These are phyloP conservation scores for Nyssa sinensis DNA, from an alignment of 148 eudicot species.

Conservation along the genomic window DNA sequence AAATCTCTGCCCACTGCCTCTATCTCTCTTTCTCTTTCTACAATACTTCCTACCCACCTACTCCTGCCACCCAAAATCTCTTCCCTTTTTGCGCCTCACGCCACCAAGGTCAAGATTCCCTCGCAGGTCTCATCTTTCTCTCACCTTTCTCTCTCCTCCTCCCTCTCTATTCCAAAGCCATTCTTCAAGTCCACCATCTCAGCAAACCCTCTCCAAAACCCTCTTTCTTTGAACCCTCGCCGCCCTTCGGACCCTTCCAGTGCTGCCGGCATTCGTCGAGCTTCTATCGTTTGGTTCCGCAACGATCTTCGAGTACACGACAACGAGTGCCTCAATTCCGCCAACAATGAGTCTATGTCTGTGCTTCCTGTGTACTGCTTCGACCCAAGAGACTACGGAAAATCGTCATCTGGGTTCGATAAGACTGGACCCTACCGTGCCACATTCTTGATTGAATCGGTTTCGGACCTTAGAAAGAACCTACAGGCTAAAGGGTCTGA, in stretches of 20 bases:
- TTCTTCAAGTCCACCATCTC: conserved; percentile 22
- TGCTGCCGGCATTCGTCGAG: conserved; percentile 61
- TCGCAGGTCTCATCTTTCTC: conserved; percentile 54
- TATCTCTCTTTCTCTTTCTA: conserved; percentile 68
- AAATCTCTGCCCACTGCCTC: conserved; percentile 46
- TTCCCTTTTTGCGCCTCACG: conserved; percentile 27
- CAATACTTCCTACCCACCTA: conserved; percentile 56
- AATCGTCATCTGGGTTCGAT: conserved; percentile 83
- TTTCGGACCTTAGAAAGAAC: conserved; percentile 65
- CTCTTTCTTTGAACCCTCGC: conserved; percentile 52
- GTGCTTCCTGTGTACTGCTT: conserved; percentile 87
- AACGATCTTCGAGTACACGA: conserved; percentile 51
- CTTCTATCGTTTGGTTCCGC: conserved; percentile 82
- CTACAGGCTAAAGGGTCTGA: conserved; percentile 80
- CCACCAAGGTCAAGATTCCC: conserved; percentile 48
- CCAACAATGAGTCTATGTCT: conserved; percentile 71
- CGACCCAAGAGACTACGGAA: conserved; percentile 80
- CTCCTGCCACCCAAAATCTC: conserved; percentile 42
- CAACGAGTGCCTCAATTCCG: conserved; percentile 54
- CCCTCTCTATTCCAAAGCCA: conserved; percentile 42
- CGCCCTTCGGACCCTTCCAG: conserved; percentile 63
- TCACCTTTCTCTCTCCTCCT: conserved; percentile 48
- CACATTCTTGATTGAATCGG: conserved; percentile 67
- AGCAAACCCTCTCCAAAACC: conserved; percentile 54
- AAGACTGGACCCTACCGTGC: conserved; percentile 93